These are phyloP conservation scores for Schoenoplectus triqueter DNA, from an alignment of 202 grass and related monocot genomes.

Conservation along the genomic window DNA sequence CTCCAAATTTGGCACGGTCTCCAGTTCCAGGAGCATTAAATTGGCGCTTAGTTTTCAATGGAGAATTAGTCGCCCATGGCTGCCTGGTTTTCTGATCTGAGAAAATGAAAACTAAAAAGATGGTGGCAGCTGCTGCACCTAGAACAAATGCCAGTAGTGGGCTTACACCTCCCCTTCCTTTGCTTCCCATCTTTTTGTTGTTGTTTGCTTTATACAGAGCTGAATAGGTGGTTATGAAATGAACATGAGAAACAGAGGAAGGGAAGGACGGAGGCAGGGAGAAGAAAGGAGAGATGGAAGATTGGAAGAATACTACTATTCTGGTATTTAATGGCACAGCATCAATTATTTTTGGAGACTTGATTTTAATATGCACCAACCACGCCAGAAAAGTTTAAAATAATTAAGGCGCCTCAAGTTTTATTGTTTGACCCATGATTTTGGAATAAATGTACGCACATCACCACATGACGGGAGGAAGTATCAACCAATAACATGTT, in stretches of 20 bases:
- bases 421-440: neutral
- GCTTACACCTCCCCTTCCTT: conserved; percentile 31
- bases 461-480: conserved; percentile 3
- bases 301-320: neutral
- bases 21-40: conserved; percentile 11
- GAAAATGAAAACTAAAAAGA: conserved; percentile 55
- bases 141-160: conserved; percentile 54
- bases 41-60: conserved; percentile 13
- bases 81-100: conserved; percentile 45
- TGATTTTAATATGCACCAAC: neutral
- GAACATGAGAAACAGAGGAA: conserved; percentile 11
- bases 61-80: conserved; percentile 16
- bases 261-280: neutral
- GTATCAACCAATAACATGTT: neutral
- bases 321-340: neutral
- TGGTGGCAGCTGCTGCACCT: conserved; percentile 56
- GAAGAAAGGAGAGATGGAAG: too few relatives aligned
- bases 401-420: neutral
- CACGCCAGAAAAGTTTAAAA: neutral
- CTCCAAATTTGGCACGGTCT: conserved; percentile 20
- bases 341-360: neutral
- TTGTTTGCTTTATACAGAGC: neutral
- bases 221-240: neutral
- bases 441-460: neutral
- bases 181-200: neutral